Evolutionary conservation across 2,329 filamentous ascomycete species (phyloP).

Genomic region (Pestalotiopsis fici): DNA sequence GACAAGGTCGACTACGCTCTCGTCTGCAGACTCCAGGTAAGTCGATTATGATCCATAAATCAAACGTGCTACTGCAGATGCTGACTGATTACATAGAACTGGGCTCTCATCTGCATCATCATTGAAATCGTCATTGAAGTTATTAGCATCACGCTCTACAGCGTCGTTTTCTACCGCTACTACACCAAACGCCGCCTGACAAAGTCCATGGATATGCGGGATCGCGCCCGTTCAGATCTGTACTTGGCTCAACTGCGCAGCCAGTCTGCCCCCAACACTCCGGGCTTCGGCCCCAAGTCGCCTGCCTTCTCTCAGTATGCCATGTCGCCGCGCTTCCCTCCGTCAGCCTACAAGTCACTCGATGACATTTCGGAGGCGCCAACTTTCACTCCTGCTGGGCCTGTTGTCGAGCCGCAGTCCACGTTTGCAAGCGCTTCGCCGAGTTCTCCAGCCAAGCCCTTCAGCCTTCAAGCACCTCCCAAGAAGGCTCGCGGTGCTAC

Average conservation of each 20-base stretch:
- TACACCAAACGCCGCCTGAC: slow-evolving; percentile 93
- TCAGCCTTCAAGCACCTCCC: slow-evolving; percentile 86
- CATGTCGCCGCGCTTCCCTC: slow-evolving; percentile 63
- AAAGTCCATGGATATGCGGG: slow-evolving; percentile 95
- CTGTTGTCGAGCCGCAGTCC: slow-evolving; percentile 63
- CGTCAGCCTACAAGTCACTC: slow-evolving; percentile 54
- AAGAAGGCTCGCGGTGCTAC: slow-evolving; percentile 76
- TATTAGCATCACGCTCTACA: slow-evolving; percentile 90
- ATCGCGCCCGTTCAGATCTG: slow-evolving; percentile 90
- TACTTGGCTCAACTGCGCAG: slow-evolving; percentile 84
- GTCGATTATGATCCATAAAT: slow-evolving; percentile 19
- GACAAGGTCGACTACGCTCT: slow-evolving; percentile 86
- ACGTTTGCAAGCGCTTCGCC: slow-evolving; percentile 48
- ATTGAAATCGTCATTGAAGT: slow-evolving; percentile 94
- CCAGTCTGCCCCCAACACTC: slow-evolving; percentile 93
- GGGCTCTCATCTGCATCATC: slow-evolving; percentile 93
- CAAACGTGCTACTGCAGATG: background rate
- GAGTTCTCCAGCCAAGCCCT: slow-evolving; percentile 53
- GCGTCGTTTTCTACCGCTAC: slow-evolving; percentile 94
- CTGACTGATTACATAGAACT: slow-evolving; percentile 64
- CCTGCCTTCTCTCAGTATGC: slow-evolving; percentile 56
- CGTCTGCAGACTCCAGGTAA: slow-evolving; percentile 83
- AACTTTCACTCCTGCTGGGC: slow-evolving; percentile 55
- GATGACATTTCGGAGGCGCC: slow-evolving; percentile 42
- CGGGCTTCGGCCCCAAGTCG: slow-evolving; percentile 76